Percentiles rank a stretch among this genome's conserved stretches.
These are phyloP conservation scores for Lepiota brunneoincarnata DNA, from an alignment of 768 basidiomycete genomes.

Conservation along the genomic window DNA sequence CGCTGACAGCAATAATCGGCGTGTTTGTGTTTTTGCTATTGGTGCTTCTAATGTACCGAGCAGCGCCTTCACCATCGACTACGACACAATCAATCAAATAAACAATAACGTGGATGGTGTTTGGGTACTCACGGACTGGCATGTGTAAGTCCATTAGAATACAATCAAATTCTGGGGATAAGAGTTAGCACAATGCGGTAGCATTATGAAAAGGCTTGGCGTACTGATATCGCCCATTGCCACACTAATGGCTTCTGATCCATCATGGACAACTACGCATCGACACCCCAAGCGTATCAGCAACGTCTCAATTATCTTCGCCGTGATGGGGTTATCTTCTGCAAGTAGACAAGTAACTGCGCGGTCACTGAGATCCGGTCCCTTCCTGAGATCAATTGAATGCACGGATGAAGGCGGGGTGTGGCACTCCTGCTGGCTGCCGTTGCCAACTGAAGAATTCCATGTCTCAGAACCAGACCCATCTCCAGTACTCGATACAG, in stretches of 20 bases:
- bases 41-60: conserved; percentile 95
- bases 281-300: conserved; percentile 93
- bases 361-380: conserved; percentile 76
- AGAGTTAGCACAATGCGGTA: conserved; percentile 21
- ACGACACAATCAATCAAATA: conserved; percentile 11
- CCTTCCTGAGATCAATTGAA: conserved; percentile 76
- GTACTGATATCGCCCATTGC: conserved; percentile 97
- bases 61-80: conserved; percentile 96
- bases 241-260: conserved; percentile 94
- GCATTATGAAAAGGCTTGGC: conserved; percentile 28
- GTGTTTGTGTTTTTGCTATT: conserved; percentile 93
- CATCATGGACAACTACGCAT: conserved; percentile 93
- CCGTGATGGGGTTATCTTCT: conserved; percentile 97
- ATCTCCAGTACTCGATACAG: conserved; percentile 79
- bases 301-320: conserved; percentile 95
- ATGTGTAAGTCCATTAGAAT: conserved; percentile 95
- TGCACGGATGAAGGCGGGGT: conserved; percentile 86
- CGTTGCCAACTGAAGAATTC: conserved; percentile 55
- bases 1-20: conserved; percentile 90
- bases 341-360: conserved; percentile 93
- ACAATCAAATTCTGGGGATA: conserved; percentile 79
- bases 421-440: conserved; percentile 53
- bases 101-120: not conserved
- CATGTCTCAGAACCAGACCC: conserved; percentile 77
- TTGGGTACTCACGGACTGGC: conserved; percentile 80